phyloP scores from a whole-genome alignment of 805 yeast species.

The Cyberlindnera maritima region DNA sequence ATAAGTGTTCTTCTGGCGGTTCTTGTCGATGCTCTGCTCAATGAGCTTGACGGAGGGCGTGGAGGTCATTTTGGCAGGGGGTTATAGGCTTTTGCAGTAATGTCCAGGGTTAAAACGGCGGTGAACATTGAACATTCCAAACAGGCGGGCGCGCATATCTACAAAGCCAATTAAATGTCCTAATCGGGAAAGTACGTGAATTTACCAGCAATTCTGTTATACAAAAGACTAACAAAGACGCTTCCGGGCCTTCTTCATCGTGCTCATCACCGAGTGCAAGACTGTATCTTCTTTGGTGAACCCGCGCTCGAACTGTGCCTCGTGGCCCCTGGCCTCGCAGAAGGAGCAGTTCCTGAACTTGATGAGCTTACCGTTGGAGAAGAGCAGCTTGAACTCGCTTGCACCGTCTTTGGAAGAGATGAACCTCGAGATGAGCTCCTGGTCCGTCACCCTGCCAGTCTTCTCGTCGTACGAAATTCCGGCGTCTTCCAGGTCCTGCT shows the following conservation, averaged over 20 bases:
- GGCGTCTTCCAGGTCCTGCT: constrained; percentile 2
- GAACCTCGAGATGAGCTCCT: not conserved
- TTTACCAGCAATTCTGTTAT: no score
- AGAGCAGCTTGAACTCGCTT: constrained; percentile 15
- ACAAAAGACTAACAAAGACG: no score
- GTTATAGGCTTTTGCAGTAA: not conserved
- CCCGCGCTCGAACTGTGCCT: constrained; percentile 16
- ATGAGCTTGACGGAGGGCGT: constrained; percentile 15
- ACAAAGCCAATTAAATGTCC: no score
- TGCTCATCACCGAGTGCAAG: constrained; percentile 4
- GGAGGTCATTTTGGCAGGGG: constrained; percentile 4
- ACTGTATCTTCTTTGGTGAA: constrained; percentile 22
- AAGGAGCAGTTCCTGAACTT: constrained; percentile 22
- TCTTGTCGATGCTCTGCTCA: constrained; percentile 22
- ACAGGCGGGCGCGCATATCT: not conserved
- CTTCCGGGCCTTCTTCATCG: not conserved
- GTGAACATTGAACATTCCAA: no score
- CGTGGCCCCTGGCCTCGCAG: constrained; percentile 12
- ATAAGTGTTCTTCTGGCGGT: constrained; percentile 13
- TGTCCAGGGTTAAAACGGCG: not conserved
- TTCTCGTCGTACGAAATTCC: not conserved
- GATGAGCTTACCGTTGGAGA: constrained; percentile 15
- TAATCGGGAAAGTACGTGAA: no score
- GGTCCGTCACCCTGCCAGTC: not conserved
- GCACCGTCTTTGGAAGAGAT: constrained; percentile 5